Evolutionary conservation across 164 flowering plant genomes (phyloP).

Genomic region (Tetrastigma voinierianum): DNA sequence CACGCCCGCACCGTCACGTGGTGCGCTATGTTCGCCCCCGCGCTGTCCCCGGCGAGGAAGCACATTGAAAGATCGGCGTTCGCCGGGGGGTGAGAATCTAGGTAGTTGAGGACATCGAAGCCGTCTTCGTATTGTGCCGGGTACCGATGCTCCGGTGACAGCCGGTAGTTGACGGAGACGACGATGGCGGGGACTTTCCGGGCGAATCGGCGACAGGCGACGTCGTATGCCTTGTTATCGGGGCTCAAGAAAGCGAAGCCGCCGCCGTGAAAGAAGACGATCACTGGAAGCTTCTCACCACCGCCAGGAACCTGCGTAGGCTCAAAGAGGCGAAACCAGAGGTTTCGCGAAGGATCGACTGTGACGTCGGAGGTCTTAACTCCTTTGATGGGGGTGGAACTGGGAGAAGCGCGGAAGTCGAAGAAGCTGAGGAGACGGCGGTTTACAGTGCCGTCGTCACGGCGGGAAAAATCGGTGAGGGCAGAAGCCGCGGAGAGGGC

Average conservation of each 20-base stretch:
- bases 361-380: constrained; percentile 37
- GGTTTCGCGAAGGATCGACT: constrained; percentile 39
- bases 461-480: constrained; percentile 15
- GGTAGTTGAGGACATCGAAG: constrained; percentile 34
- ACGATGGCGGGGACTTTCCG: constrained; percentile 26
- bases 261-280: constrained; percentile 61
- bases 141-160: constrained; percentile 38
- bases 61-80: constrained; percentile 31
- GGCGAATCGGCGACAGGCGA: constrained; percentile 40
- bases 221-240: constrained; percentile 25
- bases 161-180: constrained; percentile 47
- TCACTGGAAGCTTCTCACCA: constrained; percentile 25
- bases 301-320: constrained; percentile 15
- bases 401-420: constrained; percentile 20
- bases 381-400: constrained; percentile 18
- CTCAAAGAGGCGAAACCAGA: constrained; percentile 60
- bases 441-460: constrained; percentile 35
- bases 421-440: constrained; percentile 32
- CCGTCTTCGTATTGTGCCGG: constrained; percentile 47
- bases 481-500: constrained; percentile 6
- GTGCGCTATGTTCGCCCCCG: constrained; percentile 73
- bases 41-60: constrained; percentile 56
- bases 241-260: constrained; percentile 39
- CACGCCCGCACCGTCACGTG: constrained; percentile 37
- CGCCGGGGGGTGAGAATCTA: constrained; percentile 25